Evolutionary conservation across 2,329 filamentous ascomycete genomes (phyloP).

Genomic region (Fusarium illudens): DNA sequence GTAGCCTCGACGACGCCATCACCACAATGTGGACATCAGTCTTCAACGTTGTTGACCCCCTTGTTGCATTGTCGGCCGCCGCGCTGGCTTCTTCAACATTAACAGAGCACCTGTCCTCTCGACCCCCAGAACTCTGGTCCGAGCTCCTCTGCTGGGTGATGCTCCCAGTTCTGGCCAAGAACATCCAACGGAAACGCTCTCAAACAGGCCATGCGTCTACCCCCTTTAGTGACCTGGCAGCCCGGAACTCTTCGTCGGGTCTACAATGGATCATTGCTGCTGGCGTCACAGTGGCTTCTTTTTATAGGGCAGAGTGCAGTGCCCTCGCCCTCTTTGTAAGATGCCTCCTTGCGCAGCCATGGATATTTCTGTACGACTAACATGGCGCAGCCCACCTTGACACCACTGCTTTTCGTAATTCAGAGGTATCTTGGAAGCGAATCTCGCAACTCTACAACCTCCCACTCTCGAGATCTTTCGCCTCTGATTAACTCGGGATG

Average conservation of each 20-base stretch:
- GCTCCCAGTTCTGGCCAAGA: slow-evolving; percentile 38
- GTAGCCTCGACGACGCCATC: neutral
- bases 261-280: slow-evolving; percentile 22
- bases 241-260: neutral
- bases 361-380: neutral
- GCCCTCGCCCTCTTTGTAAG: slow-evolving; percentile 6
- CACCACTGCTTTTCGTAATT: slow-evolving; percentile 32
- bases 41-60: neutral
- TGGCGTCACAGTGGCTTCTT: slow-evolving; percentile 1
- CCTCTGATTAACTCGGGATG: neutral
- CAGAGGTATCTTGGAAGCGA: slow-evolving; percentile 4
- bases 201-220: accelerated
- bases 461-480: neutral
- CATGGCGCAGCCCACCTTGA: slow-evolving; percentile 34
- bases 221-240: neutral
- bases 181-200: neutral
- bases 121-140: slow-evolving; percentile 43
- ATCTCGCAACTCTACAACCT: neutral
- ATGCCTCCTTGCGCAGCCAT: neutral
- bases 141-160: slow-evolving; percentile 47
- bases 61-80: slow-evolving; percentile 9
- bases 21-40: neutral
- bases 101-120: slow-evolving; percentile 26
- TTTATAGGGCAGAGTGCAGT: slow-evolving; percentile 32
- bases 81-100: slow-evolving; percentile 41